Conservation (phyloP, 768 basidiomycete genomes). For the Phylloporus rhodoxanthus region DNA sequence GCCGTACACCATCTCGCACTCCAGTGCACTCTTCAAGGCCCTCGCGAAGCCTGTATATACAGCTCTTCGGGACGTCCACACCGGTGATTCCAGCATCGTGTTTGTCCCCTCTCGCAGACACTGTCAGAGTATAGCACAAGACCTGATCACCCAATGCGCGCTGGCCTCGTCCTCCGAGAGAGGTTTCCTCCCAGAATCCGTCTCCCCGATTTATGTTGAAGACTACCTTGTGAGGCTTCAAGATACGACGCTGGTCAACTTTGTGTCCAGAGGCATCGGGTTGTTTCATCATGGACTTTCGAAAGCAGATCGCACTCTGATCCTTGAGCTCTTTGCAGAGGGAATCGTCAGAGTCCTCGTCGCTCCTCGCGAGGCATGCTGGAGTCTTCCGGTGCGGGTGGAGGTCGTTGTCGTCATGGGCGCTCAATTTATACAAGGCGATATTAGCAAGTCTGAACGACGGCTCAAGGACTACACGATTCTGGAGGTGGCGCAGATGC, state of each 20-base stretch:
- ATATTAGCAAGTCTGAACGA: conserved; percentile 46
- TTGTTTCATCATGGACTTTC: conserved; percentile 74
- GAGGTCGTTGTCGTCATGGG: conserved; percentile 84
- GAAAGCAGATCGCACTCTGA: conserved; percentile 60
- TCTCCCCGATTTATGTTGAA: conserved; percentile 52
- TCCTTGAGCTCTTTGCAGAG: conserved; percentile 77
- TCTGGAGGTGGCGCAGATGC: conserved; percentile 85
- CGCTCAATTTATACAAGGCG: conserved; percentile 70
- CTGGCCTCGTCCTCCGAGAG: conserved; percentile 61
- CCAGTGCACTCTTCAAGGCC: conserved; percentile 78
- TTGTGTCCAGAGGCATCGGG: conserved; percentile 80
- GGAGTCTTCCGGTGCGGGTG: conserved; percentile 84
- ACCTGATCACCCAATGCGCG: conserved; percentile 84
- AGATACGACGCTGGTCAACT: conserved; percentile 61
- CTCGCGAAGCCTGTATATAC: conserved; percentile 89
- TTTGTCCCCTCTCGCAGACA: conserved; percentile 86
- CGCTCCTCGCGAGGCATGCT: conserved; percentile 77
- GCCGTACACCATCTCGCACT: conserved; percentile 82
- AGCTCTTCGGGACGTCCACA: conserved; percentile 49
- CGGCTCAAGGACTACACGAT: conserved; percentile 76
- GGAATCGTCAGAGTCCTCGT: conserved; percentile 77
- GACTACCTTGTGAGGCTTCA: conserved; percentile 52
- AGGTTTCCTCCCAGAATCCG: conserved; percentile 57
- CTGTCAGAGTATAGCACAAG: conserved; percentile 66
- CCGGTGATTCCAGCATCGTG: conserved; percentile 55